Base-by-base conservation (phyloP, 148 eudicot genomes). In the Fagopyrum homotropicum region DNA sequence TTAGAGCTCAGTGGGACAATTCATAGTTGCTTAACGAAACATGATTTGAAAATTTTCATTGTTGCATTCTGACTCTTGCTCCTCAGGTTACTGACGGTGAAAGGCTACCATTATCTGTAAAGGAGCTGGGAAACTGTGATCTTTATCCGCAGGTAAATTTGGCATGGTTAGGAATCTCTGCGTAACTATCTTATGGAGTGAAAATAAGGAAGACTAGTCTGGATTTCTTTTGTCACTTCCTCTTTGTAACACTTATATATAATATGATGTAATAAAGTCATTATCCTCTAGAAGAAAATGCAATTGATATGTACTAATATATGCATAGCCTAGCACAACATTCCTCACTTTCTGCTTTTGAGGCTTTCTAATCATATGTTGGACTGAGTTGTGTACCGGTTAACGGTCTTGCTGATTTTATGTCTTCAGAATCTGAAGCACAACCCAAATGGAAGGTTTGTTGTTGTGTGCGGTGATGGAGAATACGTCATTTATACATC, bases 381-480 rank as follows among this genome's bases (percentile, higher is more conserved):
- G 44, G 9, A 63, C 29, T 26, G 8, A 61, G 43, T 29, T 30
- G 69, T 2, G 43, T 63, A 63, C 6, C 5, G n/a, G 26, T 66
- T 35, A 9, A 40, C 40, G 71, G 9, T 72, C 54, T 72, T 19
- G n/a, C 54, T 47, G 55, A 43, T 10, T 45, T 45, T 16, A 5
- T 8, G 9, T 79, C 68, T 81, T 29, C 89, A 95, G 99, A 84
- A 80, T 81, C 86, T 95, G 73, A 95, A 86, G 87, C 97, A 95
- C 83, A 95, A 95, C 75, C 96, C 97, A 72, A 95, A 95, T 85
- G 99, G 99, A 84, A 88, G 99, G 88, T 95, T 95, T 80, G 99
- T 92, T 75, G 99, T 95, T 78, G 99, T 92, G 49, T 95, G 97
- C 72, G 99, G 99, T 63, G 99, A 95, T 80, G 99, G 99, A 79